Conservation (phyloP, 208 protist species). For the Herpetomonas tarakana region DNA sequence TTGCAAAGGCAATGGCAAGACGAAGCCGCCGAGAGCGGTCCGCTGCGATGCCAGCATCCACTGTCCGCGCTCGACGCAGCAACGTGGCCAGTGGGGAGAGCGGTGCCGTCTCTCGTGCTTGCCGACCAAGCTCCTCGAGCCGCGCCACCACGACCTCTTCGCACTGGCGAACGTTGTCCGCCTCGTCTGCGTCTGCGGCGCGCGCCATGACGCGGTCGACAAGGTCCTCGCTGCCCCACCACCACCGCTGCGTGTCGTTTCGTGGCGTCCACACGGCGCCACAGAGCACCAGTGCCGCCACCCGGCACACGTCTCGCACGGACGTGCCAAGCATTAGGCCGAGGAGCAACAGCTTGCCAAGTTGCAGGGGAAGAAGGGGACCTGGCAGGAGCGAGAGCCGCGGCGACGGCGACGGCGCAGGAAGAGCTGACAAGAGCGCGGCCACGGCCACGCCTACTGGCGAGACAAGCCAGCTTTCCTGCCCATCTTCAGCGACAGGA, state of each 20-base stretch:
- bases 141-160: background rate
- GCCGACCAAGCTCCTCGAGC: background rate
- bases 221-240: too few species aligned
- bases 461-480: background rate
- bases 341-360: conserved; percentile 68
- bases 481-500: background rate
- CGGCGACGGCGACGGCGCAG: background rate
- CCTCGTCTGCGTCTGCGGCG: too few species aligned
- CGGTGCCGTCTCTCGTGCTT: background rate
- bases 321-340: conserved; percentile 50
- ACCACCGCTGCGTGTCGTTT: too few species aligned
- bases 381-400: conserved; percentile 3
- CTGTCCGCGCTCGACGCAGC: too few species aligned
- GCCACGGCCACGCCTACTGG: conserved; percentile 16
- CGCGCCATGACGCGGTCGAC: too few species aligned
- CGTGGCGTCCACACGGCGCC: too few species aligned
- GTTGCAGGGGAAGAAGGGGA: conserved; percentile 53
- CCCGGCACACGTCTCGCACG: conserved; percentile 8
- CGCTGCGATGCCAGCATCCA: background rate
- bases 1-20: conserved; percentile 1
- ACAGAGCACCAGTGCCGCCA: conserved; percentile 21
- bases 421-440: conserved; percentile 33
- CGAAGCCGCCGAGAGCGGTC: background rate
- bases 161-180: too few species aligned
- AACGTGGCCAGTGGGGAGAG: background rate